phyloP scores from a whole-genome alignment of 2,329 filamentous ascomycete species.

The Colletotrichum echinochloae region DNA sequence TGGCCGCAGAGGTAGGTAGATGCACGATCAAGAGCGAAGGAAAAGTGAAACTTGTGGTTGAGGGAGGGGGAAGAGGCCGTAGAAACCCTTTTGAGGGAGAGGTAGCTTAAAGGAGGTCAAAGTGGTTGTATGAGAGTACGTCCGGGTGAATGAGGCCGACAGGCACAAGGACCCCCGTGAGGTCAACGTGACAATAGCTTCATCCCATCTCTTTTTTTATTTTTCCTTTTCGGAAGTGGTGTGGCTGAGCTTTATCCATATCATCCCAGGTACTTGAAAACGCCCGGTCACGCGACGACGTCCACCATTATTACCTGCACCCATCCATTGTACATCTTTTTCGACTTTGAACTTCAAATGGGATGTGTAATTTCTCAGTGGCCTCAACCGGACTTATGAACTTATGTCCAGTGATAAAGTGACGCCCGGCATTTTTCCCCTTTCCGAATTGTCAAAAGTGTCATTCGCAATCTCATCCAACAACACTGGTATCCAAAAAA shows the following conservation, averaged over 20 bases:
- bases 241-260: constrained; percentile 37
- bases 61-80: neutral
- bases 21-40: neutral
- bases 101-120: constrained; percentile 12
- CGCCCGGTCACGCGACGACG: constrained; percentile 31
- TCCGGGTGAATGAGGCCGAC: constrained; percentile 30
- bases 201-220: constrained; percentile 38
- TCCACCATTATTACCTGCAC: neutral
- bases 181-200: constrained; percentile 37
- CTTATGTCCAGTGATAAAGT: neutral
- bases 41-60: neutral
- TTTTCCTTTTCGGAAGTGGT: no score
- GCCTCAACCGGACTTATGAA: neutral
- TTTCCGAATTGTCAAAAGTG: neutral
- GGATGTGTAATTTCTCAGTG: neutral
- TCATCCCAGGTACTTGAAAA: constrained; percentile 6
- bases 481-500: neutral
- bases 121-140: constrained; percentile 30
- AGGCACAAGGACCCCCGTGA: constrained; percentile 38
- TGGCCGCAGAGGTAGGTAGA: neutral
- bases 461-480: neutral
- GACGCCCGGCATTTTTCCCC: neutral
- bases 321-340: neutral
- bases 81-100: constrained; percentile 16
- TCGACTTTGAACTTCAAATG: neutral